A percentile compares a stretch with the other conserved stretches of the same genome.
These are phyloP conservation scores for Lycium ferocissimum DNA, from an alignment of 257 asterid species.

Conservation along the genomic window DNA sequence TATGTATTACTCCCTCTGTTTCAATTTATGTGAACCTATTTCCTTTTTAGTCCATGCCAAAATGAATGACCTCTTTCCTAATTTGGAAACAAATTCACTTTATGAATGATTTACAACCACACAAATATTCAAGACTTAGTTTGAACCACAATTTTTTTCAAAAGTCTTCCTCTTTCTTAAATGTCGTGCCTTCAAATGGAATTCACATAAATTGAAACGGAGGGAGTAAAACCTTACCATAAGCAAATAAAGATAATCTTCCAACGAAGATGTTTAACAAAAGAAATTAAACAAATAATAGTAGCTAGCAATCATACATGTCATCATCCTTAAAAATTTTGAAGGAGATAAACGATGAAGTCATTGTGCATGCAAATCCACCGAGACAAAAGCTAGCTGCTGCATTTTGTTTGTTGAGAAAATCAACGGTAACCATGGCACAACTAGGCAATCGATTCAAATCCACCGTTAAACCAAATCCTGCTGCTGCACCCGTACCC, in stretches of 20 bases:
- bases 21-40: no score
- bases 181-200: no score
- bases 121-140: no score
- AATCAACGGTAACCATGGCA: constrained; percentile 31
- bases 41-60: no score
- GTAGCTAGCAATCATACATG: constrained; percentile 7
- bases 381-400: constrained; percentile 49
- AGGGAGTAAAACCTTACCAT: background rate
- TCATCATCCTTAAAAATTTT: constrained; percentile 16
- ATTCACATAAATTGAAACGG: no score
- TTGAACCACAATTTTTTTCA: no score
- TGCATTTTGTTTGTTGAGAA: constrained; percentile 47
- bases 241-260: background rate
- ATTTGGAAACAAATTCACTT: no score
- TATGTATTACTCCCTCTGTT: no score
- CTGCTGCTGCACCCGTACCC: constrained; percentile 63
- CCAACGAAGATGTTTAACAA: background rate
- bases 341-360: constrained; percentile 45
- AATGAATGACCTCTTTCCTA: no score
- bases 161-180: no score
- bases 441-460: constrained; percentile 12
- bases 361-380: constrained; percentile 47
- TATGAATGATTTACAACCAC: no score
- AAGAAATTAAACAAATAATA: background rate
- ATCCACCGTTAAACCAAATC: constrained; percentile 60